Conservation (phyloP, 2,329 filamentous ascomycete genomes). For the Cercospora sp. region DNA sequence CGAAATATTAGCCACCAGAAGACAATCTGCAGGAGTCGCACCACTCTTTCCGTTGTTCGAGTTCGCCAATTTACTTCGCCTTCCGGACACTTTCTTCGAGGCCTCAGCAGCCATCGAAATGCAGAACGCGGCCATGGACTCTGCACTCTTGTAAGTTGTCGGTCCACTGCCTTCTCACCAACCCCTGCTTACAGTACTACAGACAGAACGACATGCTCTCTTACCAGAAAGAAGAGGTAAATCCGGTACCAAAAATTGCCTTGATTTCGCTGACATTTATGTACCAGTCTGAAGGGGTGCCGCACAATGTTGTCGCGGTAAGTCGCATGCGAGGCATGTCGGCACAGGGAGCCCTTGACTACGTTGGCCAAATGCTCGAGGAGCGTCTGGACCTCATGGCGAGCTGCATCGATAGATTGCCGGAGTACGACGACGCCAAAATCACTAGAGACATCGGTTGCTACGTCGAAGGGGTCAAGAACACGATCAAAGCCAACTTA, state of each 20-base stretch:
- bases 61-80: background rate
- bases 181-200: background rate
- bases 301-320: background rate
- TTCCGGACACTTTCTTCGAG: background rate
- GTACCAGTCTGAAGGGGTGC: background rate
- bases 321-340: background rate
- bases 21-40: background rate
- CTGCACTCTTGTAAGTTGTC: background rate
- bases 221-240: background rate
- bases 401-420: background rate
- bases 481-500: background rate
- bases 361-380: background rate
- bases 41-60: background rate
- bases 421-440: background rate
- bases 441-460: background rate
- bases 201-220: background rate
- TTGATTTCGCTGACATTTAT: background rate
- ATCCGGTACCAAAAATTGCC: background rate
- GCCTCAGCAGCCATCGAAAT: background rate
- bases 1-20: background rate
- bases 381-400: background rate
- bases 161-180: background rate
- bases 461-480: background rate
- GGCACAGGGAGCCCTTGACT: background rate
- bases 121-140: background rate